These are phyloP conservation scores for Immersiella caudata DNA, from an alignment of 495 filamentous ascomycete species.

Conservation along the genomic window DNA sequence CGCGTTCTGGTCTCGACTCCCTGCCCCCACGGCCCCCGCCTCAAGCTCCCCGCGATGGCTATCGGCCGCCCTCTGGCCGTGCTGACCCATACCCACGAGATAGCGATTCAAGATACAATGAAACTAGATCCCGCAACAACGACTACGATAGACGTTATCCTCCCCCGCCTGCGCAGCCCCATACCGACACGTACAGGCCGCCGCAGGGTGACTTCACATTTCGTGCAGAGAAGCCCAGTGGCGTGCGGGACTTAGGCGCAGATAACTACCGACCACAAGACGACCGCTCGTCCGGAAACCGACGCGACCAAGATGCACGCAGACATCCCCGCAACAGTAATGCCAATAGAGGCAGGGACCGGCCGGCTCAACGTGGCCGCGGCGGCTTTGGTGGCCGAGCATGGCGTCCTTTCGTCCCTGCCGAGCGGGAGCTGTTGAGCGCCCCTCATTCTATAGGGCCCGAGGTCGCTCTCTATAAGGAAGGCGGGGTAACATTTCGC, in stretches of 20 bases:
- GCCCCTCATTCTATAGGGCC: conserved; percentile 36
- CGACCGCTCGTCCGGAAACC: not conserved
- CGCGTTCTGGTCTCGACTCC: not conserved
- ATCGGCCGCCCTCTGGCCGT: conserved; percentile 20
- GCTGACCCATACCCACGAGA: conserved; percentile 2
- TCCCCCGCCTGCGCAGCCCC: not conserved
- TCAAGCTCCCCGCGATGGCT: conserved; percentile 20
- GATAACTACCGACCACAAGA: conserved; percentile 28
- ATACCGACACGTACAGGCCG: conserved; percentile 31
- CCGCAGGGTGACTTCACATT: conserved; percentile 53
- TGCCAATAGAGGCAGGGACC: not conserved
- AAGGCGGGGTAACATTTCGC: conserved; percentile 45
- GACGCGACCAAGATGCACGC: conserved; percentile 11
- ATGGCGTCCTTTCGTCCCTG: conserved; percentile 33
- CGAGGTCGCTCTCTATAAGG: conserved; percentile 43
- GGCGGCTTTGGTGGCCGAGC: conserved; percentile 6
- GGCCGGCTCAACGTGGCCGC: conserved; percentile 6
- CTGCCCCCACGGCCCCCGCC: conserved; percentile 17
- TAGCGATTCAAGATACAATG: conserved; percentile 9
- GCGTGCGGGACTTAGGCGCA: conserved; percentile 34
- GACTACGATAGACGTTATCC: not conserved
- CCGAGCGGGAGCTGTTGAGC: conserved; percentile 46
- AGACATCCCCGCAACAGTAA: conserved; percentile 19
- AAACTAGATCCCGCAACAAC: not conserved
- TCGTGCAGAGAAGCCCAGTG: conserved; percentile 44